These are phyloP conservation scores for Dothidotthia symphoricarpi DNA, from an alignment of 2,329 filamentous ascomycete species.

Conservation along the genomic window DNA sequence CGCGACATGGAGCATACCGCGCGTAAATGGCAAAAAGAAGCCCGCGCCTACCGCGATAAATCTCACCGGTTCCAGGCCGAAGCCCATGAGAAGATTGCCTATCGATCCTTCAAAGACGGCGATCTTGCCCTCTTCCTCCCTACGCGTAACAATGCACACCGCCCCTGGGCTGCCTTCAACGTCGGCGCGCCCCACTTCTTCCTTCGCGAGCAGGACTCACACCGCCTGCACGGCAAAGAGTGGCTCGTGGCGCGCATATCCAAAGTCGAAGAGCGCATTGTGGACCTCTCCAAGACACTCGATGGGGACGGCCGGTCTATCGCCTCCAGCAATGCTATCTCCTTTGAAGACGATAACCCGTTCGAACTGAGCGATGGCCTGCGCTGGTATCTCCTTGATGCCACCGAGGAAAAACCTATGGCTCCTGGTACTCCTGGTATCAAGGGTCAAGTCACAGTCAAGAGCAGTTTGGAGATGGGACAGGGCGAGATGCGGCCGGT, in stretches of 20 bases:
- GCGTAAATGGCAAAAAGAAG: conserved; percentile 89
- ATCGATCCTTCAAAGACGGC: conserved; percentile 92
- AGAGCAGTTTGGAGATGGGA: conserved; percentile 81
- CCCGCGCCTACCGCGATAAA: conserved; percentile 81
- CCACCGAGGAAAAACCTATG: conserved; percentile 86
- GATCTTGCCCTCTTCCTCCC: conserved; percentile 92
- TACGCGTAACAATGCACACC: conserved; percentile 88
- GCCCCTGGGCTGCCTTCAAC: conserved; percentile 98
- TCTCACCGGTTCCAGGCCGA: conserved; percentile 78
- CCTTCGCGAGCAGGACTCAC: conserved; percentile 84
- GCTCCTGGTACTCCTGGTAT: conserved; percentile 85
- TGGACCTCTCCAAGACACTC: conserved; percentile 82
- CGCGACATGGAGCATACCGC: conserved; percentile 92
- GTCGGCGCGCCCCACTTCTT: conserved; percentile 97
- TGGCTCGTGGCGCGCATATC: conserved; percentile 96
- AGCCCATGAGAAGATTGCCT: conserved; percentile 93
- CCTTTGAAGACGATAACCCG: conserved; percentile 85
- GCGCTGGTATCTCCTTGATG: conserved; percentile 94
- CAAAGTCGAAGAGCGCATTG: conserved; percentile 87
- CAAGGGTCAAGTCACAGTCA: conserved; percentile 80
- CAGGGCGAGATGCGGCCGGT: conserved; percentile 62
- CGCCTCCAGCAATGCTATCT: conserved; percentile 54
- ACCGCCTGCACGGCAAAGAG: conserved; percentile 79
- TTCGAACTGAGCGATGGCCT: conserved; percentile 94
- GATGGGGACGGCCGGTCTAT: conserved; percentile 50